Conservation (phyloP, 768 basidiomycete genomes). For the Rhizopogon sp. region DNA sequence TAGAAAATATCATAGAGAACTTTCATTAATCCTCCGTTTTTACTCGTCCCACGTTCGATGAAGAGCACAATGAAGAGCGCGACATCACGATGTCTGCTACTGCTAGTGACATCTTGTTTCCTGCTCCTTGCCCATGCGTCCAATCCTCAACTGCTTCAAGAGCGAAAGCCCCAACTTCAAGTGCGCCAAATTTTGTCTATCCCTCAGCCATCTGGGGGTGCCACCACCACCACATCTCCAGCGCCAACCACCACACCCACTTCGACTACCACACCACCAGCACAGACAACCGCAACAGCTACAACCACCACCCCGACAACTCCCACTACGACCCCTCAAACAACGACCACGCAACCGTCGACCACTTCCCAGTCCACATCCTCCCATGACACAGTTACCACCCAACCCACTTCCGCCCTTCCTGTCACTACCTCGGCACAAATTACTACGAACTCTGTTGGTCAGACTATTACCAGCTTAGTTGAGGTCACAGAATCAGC, state of each 20-base stretch:
- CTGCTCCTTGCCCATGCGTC: slow-evolving; percentile 19
- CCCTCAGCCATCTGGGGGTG: background rate
- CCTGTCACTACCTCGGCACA: slow-evolving; percentile 9
- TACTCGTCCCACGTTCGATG: slow-evolving; percentile 3
- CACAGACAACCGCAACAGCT: slow-evolving; percentile 1
- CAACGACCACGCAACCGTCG: slow-evolving; percentile 1
- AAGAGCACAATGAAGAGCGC: slow-evolving; percentile 19
- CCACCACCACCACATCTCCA: slow-evolving; percentile 5
- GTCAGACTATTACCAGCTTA: slow-evolving; percentile 22
- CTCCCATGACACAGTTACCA: slow-evolving; percentile 3
- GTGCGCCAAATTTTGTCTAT: slow-evolving; percentile 8
- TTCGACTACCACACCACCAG: slow-evolving; percentile 2
- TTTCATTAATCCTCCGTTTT: slow-evolving; percentile 11
- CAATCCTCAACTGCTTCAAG: slow-evolving; percentile 13
- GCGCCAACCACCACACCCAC: slow-evolving; percentile 9
- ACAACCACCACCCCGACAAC: background rate
- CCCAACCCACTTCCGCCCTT: slow-evolving; percentile 1
- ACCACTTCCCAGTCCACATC: background rate
- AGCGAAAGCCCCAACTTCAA: slow-evolving; percentile 8
- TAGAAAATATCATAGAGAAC: slow-evolving; percentile 20
- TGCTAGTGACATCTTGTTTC: slow-evolving; percentile 22
- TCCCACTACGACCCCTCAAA: slow-evolving; percentile 2
- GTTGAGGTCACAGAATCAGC: slow-evolving; percentile 9
- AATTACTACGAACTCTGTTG: slow-evolving; percentile 24
- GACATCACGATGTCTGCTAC: slow-evolving; percentile 14